These are phyloP conservation scores for Scedosporium aurantiacum DNA, from an alignment of 2,329 filamentous ascomycete species.

Conservation along the genomic window DNA sequence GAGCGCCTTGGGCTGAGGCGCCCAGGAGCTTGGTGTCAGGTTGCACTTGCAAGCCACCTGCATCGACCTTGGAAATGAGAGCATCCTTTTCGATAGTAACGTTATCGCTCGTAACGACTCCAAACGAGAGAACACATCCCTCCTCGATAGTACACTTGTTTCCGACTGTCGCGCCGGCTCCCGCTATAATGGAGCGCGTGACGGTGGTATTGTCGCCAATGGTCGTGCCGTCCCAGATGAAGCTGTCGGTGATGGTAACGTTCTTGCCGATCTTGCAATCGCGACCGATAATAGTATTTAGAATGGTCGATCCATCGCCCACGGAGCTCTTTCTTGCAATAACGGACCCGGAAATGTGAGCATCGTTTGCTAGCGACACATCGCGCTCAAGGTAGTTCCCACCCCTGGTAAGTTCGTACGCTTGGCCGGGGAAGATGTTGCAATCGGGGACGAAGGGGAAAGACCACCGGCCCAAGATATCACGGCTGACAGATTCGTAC, in stretches of 20 bases:
- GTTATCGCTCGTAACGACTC: constrained; percentile 58
- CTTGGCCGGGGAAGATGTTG: constrained; percentile 69
- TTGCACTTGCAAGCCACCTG: constrained; percentile 24
- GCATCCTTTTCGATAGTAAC: constrained; percentile 29
- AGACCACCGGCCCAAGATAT: constrained; percentile 78
- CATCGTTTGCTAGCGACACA: constrained; percentile 63
- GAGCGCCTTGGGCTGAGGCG: constrained; percentile 36
- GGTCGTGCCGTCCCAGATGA: constrained; percentile 76
- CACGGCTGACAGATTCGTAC: constrained; percentile 80
- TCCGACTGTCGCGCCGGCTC: constrained; percentile 54
- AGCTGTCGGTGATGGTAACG: constrained; percentile 66
- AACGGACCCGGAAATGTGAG: constrained; percentile 58
- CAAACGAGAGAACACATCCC: constrained; percentile 71
- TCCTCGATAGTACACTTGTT: constrained; percentile 56
- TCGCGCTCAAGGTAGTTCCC: constrained; percentile 51
- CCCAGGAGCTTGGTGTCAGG: constrained; percentile 38
- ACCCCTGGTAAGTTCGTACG: constrained; percentile 49
- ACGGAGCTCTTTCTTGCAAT: constrained; percentile 68
- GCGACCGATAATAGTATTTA: constrained; percentile 70
- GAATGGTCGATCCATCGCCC: constrained; percentile 58
- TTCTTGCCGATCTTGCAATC: constrained; percentile 80
- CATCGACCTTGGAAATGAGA: constrained; percentile 23
- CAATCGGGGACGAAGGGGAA: constrained; percentile 84
- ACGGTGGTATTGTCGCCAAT: constrained; percentile 67
- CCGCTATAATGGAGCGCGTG: constrained; percentile 64